These are phyloP conservation scores for Detonula confervacea DNA, from an alignment of 352 stramenopile species.

Conservation along the genomic window DNA sequence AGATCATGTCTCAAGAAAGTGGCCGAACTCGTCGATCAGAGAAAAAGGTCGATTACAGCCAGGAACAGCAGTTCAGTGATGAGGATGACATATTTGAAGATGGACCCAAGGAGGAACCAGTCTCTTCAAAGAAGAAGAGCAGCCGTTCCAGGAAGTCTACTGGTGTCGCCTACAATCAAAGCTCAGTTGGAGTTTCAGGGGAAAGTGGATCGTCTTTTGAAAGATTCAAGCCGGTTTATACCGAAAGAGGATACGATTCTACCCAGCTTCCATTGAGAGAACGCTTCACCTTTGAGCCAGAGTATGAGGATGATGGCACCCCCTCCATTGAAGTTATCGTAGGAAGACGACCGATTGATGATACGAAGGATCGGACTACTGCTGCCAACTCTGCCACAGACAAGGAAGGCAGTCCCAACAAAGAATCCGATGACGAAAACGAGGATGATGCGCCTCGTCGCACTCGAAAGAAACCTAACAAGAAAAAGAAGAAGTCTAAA, in stretches of 20 bases:
- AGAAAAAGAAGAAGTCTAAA: slow-evolving; percentile 25
- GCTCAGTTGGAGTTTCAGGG: background rate
- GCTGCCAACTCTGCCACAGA: slow-evolving; percentile 18
- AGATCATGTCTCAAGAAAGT: slow-evolving; percentile 28
- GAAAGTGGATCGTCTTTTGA: slow-evolving; percentile 29
- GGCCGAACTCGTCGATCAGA: slow-evolving; percentile 50
- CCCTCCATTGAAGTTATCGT: slow-evolving; percentile 87
- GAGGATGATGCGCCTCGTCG: slow-evolving; percentile 19
- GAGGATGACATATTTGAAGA: slow-evolving; percentile 82
- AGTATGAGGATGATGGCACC: slow-evolving; percentile 85
- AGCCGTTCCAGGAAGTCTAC: slow-evolving; percentile 48
- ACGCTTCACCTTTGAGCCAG: slow-evolving; percentile 85
- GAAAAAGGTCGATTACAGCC: slow-evolving; percentile 78
- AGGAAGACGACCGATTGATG: slow-evolving; percentile 79
- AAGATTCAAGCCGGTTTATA: slow-evolving; percentile 66
- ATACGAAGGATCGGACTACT: slow-evolving; percentile 53
- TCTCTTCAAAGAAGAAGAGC: slow-evolving; percentile 37
- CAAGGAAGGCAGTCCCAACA: slow-evolving; percentile 19
- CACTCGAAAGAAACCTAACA: background rate
- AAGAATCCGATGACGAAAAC: slow-evolving; percentile 41
- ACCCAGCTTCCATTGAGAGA: slow-evolving; percentile 73
- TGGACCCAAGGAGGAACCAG: slow-evolving; percentile 29
- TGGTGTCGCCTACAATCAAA: slow-evolving; percentile 12
- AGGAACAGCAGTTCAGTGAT: slow-evolving; percentile 85
- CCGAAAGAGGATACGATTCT: slow-evolving; percentile 82